phyloP scores from a whole-genome alignment of 1,284 basidiomycete species.

The Grifola frondosa region DNA sequence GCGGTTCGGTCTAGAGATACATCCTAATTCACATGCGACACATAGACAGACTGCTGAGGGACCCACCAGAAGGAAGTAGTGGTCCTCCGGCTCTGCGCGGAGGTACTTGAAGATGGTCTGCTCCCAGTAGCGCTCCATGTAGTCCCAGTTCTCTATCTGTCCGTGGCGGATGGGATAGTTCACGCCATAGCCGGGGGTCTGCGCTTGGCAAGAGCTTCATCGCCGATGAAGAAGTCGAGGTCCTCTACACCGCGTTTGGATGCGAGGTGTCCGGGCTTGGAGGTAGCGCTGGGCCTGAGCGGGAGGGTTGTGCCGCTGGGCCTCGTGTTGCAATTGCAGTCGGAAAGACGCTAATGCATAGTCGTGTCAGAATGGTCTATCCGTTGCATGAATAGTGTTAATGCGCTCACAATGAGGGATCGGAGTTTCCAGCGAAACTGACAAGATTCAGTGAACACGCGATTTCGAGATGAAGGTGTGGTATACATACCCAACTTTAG shows the following conservation, averaged over 20 bases:
- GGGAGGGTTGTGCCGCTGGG: slow-evolving; percentile 58
- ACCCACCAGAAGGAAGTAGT: slow-evolving; percentile 94
- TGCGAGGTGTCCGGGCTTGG: slow-evolving; percentile 91
- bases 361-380: slow-evolving; percentile 5
- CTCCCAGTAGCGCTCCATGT: slow-evolving; percentile 99
- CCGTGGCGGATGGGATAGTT: slow-evolving; percentile 98
- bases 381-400: neutral
- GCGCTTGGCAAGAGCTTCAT: slow-evolving; percentile 96
- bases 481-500: slow-evolving; percentile 87
- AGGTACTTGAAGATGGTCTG: slow-evolving; percentile 99
- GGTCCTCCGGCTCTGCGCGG: slow-evolving; percentile 97
- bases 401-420: slow-evolving; percentile 86
- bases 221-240: slow-evolving; percentile 99
- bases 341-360: slow-evolving; percentile 74
- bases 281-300: slow-evolving; percentile 71
- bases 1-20: slow-evolving; percentile 85
- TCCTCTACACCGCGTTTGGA: slow-evolving; percentile 98
- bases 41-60: slow-evolving; percentile 1
- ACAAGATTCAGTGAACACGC: slow-evolving; percentile 9
- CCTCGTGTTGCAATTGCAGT: slow-evolving; percentile 92
- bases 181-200: slow-evolving; percentile 87
- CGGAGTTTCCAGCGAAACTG: slow-evolving; percentile 98
- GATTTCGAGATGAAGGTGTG: neutral
- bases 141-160: slow-evolving; percentile 99
- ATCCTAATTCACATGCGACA: slow-evolving; percentile 6